These are phyloP conservation scores for Xylariaceae sp. DNA, from an alignment of 2,329 filamentous ascomycete genomes.

Conservation along the genomic window DNA sequence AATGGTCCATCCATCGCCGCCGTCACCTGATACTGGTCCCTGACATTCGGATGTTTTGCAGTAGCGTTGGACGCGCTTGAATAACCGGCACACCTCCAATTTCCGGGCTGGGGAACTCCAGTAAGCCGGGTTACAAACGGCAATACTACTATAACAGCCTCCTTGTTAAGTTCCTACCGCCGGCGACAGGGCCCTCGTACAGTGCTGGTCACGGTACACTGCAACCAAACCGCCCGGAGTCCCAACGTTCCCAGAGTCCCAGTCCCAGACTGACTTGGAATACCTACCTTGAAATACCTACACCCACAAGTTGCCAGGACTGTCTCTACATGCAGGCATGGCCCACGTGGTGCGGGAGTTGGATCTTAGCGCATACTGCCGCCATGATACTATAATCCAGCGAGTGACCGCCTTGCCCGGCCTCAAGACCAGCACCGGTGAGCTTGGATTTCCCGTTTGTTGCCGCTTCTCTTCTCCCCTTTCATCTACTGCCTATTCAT, in stretches of 20 bases:
- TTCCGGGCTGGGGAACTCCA: no score
- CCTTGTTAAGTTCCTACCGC: neutral
- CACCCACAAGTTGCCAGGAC: neutral
- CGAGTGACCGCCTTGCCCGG: conserved; percentile 54
- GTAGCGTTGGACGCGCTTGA: no score
- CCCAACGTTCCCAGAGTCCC: neutral
- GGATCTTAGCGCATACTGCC: conserved; percentile 33
- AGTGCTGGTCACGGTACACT: neutral
- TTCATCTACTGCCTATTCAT: neutral
- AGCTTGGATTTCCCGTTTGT: conserved; percentile 31
- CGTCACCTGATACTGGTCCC: neutral
- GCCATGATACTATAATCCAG: conserved; percentile 45
- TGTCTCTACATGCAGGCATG: conserved; percentile 33
- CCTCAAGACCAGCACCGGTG: conserved; percentile 57
- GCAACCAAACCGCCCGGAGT: neutral
- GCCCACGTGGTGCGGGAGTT: conserved; percentile 36
- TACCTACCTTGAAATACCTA: neutral
- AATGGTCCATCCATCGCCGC: neutral
- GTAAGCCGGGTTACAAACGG: neutral
- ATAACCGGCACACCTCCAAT: no score
- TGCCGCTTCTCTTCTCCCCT: neutral
- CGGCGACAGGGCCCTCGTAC: neutral
- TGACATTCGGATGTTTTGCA: no score
- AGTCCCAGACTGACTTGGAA: neutral
- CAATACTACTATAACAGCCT: neutral